These are phyloP conservation scores for Lecanoromycetidae sp. DNA, from an alignment of 2,329 filamentous ascomycete species.

Conservation along the genomic window DNA sequence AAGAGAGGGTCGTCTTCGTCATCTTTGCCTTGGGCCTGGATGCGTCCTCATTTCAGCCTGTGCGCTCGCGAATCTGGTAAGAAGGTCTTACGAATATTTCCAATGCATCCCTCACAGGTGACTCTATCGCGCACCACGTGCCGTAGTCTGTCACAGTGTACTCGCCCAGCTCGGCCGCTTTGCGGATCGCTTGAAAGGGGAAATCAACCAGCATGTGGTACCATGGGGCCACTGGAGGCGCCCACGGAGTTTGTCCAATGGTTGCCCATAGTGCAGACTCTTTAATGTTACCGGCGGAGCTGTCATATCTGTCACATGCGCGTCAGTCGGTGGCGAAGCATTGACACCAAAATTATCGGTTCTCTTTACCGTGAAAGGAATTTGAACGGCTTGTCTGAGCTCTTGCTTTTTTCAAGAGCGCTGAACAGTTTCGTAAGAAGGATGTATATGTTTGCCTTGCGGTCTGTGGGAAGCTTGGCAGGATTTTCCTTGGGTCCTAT, in stretches of 20 bases:
- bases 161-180: conserved; percentile 32
- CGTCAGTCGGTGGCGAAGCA: neutral
- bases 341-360: neutral
- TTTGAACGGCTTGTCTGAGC: neutral
- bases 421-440: conserved; percentile 1
- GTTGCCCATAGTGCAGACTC: conserved; percentile 1
- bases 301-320: neutral
- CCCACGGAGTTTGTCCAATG: conserved; percentile 28
- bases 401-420: neutral
- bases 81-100: conserved; percentile 24
- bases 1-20: conserved; percentile 29
- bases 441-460: neutral
- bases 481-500: conserved; percentile 1
- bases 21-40: conserved; percentile 26
- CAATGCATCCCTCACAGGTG: conserved; percentile 25
- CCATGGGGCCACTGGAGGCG: conserved; percentile 34
- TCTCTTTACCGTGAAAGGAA: neutral
- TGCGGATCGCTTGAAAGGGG: conserved; percentile 34
- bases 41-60: conserved; percentile 15
- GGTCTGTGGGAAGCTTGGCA: neutral
- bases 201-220: conserved; percentile 38
- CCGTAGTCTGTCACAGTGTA: conserved; percentile 39
- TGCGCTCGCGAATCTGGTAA: neutral
- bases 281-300: neutral
- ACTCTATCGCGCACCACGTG: conserved; percentile 32